A percentile compares a stretch with the other conserved stretches of the same genome.
Evolutionary conservation across 768 basidiomycete genomes (phyloP).

Genomic region (Hortiboletus campestris): DNA sequence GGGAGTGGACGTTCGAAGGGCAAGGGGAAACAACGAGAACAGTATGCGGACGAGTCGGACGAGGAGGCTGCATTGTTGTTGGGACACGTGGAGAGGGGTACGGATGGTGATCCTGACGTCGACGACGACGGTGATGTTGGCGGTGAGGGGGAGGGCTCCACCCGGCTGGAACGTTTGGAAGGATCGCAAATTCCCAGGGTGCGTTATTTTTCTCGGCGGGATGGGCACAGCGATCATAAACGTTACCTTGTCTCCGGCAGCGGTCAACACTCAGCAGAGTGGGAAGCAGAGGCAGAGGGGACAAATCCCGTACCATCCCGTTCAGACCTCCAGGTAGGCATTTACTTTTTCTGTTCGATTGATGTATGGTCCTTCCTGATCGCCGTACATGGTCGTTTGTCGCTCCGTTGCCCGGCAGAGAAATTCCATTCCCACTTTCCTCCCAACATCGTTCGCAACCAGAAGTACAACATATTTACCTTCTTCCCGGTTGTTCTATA

Average conservation of each 20-base stretch:
- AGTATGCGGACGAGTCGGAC: slow-evolving; percentile 62
- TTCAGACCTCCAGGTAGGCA: slow-evolving; percentile 67
- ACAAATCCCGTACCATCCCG: slow-evolving; percentile 75
- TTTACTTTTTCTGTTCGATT: neutral
- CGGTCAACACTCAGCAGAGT: slow-evolving; percentile 17
- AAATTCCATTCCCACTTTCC: slow-evolving; percentile 72
- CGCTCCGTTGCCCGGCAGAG: slow-evolving; percentile 39
- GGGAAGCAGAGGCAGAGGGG: slow-evolving; percentile 39
- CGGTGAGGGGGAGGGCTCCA: slow-evolving; percentile 28
- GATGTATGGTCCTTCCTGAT: neutral
- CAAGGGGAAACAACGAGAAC: slow-evolving; percentile 48
- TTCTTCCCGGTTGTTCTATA: slow-evolving; percentile 97
- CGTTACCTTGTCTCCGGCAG: slow-evolving; percentile 4
- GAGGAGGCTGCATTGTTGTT: slow-evolving; percentile 54
- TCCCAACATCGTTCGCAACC: slow-evolving; percentile 92
- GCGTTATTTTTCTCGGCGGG: slow-evolving; percentile 2
- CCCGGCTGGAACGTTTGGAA: slow-evolving; percentile 26
- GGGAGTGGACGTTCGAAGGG: slow-evolving; percentile 24
- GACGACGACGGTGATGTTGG: slow-evolving; percentile 41
- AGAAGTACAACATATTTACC: slow-evolving; percentile 96
- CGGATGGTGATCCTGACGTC: slow-evolving; percentile 36
- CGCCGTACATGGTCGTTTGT: neutral
- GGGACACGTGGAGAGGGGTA: slow-evolving; percentile 34
- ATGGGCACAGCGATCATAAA: neutral
- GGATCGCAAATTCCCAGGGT: slow-evolving; percentile 19